Base-by-base conservation (phyloP, 371 early-diverging fungal genomes). In the Apophysomyces trapeziformis region DNA sequence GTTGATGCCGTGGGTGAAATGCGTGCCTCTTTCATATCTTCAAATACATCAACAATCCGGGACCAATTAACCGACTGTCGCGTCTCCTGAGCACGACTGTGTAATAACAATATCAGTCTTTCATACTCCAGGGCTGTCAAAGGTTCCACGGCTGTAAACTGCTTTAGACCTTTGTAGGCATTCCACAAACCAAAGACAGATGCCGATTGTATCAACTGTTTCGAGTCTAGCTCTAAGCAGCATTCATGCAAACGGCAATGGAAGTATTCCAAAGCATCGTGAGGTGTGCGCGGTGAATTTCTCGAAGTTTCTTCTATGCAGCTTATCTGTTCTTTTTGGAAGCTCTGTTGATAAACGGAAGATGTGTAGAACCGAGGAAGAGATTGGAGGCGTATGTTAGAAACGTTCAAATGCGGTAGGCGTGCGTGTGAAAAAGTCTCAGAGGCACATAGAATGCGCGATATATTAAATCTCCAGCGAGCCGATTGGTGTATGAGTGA, bases 51-150 rank as follows among this genome's bases (percentile, higher is more conserved):
- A 8, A 54, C 44, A 9, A 75, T 65, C 11, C 70, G 44, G 37
- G 12, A 26, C 78, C 75, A 78, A 35, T 63, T 32, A 11, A 64
- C 38, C 11, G 71, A 70, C 5, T 61, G 58, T 32, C 71, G 71
- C 37, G 60, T 63, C 37, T 54, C 44, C 57, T 45, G 67, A 14
- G 71, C 66, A 14, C 54, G 61, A 2, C 16, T 38, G 45, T 63
- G 35, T 5, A 64, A 37, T 18, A 21, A 12, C 2, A 41, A 39
- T n/a, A 77, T 77, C 18, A 77, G 58, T 32, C 71, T 58, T 41
- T 79, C 78, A 61, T 73, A 82, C 11, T 78, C 77, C n/a, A 69
- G 67, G 26, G 59, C 21, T 13, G 39, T 66, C 54, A 37, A 70
- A 44, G 16, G 13, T 14, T 26, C 14, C 37, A 61, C 32, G 62